Conservation (phyloP, 805 yeast genomes). For the Vanderwaltozyma verrucispora region DNA sequence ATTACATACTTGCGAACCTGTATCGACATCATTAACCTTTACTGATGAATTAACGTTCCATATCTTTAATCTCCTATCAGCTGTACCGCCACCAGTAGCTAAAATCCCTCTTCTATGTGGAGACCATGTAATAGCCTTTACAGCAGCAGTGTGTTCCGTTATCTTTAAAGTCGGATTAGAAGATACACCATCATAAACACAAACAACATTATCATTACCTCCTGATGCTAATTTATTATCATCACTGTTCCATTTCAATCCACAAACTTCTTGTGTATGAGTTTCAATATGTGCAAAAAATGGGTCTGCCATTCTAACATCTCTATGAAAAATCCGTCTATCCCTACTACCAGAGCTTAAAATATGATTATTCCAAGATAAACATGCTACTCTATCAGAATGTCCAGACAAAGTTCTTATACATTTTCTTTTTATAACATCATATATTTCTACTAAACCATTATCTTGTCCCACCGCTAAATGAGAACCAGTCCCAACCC, state of each 20-base stretch:
- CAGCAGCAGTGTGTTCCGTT: constrained; percentile 85
- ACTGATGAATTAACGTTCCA: constrained; percentile 86
- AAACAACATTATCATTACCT: constrained; percentile 80
- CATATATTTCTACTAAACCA: constrained; percentile 93
- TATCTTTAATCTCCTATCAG: constrained; percentile 78
- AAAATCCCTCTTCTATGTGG: constrained; percentile 91
- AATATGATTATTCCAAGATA: constrained; percentile 91
- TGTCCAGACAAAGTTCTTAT: constrained; percentile 92
- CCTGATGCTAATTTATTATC: constrained; percentile 92
- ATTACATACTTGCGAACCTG: constrained; percentile 95
- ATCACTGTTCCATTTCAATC: constrained; percentile 85
- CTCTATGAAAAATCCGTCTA: constrained; percentile 74
- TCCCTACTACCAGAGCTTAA: constrained; percentile 84
- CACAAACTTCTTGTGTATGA: constrained; percentile 94
- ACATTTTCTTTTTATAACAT: constrained; percentile 70
- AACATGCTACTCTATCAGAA: constrained; percentile 67
- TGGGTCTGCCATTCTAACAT: constrained; percentile 80
- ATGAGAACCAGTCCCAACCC: constrained; percentile 95
- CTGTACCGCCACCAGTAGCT: constrained; percentile 96
- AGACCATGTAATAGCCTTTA: constrained; percentile 94
- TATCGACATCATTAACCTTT: constrained; percentile 69
- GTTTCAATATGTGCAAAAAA: constrained; percentile 57
- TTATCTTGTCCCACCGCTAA: constrained; percentile 82
- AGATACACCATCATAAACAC: constrained; percentile 75
- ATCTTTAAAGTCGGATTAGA: constrained; percentile 62